Base-by-base conservation (phyloP, 371 early-diverging fungal species). In the Zychaea mexicana region DNA sequence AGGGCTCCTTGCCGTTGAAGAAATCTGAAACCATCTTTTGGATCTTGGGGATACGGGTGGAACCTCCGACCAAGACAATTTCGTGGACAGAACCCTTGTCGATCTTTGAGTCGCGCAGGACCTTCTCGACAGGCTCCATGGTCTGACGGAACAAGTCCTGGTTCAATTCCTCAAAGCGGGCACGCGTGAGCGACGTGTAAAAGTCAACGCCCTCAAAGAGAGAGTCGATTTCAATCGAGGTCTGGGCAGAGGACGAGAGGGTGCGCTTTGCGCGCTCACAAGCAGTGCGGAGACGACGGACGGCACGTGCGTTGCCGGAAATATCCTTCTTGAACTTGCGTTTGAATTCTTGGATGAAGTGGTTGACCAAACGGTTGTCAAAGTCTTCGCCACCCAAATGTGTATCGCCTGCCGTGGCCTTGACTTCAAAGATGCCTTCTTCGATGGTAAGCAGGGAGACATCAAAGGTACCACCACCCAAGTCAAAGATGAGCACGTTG, bases 21-120 rank as follows among this genome's bases (percentile, higher is more conserved):
- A 89, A 90, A 80, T 98, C 98, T 26, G 92, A 89, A 67, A 99
- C 90, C 69, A 99, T 89, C 84, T 96, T 91, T 83, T 96, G 97
- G 77, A 99, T 94, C 92, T 96, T 98, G 87, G 99, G 99, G 82
- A 99, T 99, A 91, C 99, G 98, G 67, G 99, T 98, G 73, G 98
- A 98, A 73, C 99, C 99, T 82, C 99, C 99, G 69, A 99, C 99
- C 42, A 99, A 86, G 69, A 99, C 96, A 72, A 99, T 96, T 74
- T 98, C 97, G 73, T 97, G 83, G 70, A 99, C 94, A 60, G 85
- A 70, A 71, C 84, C 72, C 90, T 98, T 98, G 82, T 93, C 94
- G 69, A 94, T 87, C 92, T 95, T 90, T 74, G 96, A 87, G 87
- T 96, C 96, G 79, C 90, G 89, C 69, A 95, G 90, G 60, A 92